Percentiles rank a stretch among this genome's conserved stretches.
These are phyloP conservation scores for grape (Vitis vinifera) DNA, from an alignment of 164 flowering plant species.

Conservation along the genomic window ASM3070453v1 NC_081805.1:914501-915000, in stretches of 20 bases:
- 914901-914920: constrained; percentile 52
- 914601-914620: too few relatives aligned
- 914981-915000: constrained; percentile 86
- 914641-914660: too few relatives aligned
- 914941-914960: constrained; percentile 85
- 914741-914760: constrained; percentile 87
- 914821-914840: constrained; percentile 56
- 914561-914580: too few relatives aligned
- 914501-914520: too few relatives aligned
- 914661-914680: not conserved
- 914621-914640: too few relatives aligned
- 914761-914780: constrained; percentile 93
- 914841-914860: constrained; percentile 68
- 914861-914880: constrained; percentile 77
- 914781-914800: constrained; percentile 79
- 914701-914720: constrained; percentile 27
- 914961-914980: constrained; percentile 89
- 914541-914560: too few relatives aligned
- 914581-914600: too few relatives aligned
- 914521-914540: too few relatives aligned
- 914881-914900: constrained; percentile 58
- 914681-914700: not conserved
- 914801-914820: constrained; percentile 90
- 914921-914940: constrained; percentile 46
- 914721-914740: constrained; percentile 92